phyloP scores from a whole-genome alignment of 139 green algal genomes.

The Volvox africanus region DNA sequence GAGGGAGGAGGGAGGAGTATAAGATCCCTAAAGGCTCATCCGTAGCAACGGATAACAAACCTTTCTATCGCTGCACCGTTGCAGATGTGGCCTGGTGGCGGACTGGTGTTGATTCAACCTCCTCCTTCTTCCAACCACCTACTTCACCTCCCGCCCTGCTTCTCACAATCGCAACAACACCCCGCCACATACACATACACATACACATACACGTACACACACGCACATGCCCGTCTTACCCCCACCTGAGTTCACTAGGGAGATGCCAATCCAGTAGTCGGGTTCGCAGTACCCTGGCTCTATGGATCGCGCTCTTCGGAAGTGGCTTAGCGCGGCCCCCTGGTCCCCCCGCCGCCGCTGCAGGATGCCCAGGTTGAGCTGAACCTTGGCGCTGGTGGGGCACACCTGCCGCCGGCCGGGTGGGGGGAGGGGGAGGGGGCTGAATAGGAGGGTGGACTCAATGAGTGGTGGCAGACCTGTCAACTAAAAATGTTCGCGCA shows the following conservation, averaged over 20 bases:
- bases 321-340: conserved; percentile 68
- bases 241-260: conserved; percentile 55
- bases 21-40: neutral
- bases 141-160: too few relatives aligned
- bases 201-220: neutral
- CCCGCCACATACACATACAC: neutral
- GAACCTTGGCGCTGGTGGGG: conserved; percentile 79
- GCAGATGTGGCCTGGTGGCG: too few relatives aligned
- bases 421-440: neutral
- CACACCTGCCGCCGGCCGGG: conserved; percentile 73
- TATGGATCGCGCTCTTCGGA: conserved; percentile 60
- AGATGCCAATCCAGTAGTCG: conserved; percentile 80
- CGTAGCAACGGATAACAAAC: neutral
- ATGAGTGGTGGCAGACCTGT: neutral
- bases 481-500: neutral
- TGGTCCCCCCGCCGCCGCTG: conserved; percentile 63
- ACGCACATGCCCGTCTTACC: neutral
- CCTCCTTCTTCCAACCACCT: neutral
- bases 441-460: neutral
- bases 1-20: neutral
- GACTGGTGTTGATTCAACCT: neutral
- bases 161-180: neutral
- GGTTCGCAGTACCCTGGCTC: conserved; percentile 86
- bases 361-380: conserved; percentile 86
- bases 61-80: too few relatives aligned